Conservation (phyloP, 768 basidiomycete species). For the Agrocybe praecox region DNA sequence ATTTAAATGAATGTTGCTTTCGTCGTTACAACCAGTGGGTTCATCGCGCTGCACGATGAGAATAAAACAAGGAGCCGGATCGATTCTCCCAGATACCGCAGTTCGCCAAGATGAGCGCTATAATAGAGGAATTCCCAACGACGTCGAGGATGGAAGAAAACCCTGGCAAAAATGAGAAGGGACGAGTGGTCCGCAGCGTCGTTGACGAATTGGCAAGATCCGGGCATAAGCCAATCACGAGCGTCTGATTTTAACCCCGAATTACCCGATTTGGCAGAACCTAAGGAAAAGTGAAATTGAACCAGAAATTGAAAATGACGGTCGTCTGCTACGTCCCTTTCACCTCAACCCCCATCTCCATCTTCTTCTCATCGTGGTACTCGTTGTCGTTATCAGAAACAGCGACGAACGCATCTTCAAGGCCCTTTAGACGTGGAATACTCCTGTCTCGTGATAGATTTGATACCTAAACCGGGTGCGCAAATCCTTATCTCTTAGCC, state of each 20-base stretch:
- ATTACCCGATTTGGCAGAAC: not conserved
- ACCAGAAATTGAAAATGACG: not conserved
- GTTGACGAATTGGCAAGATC: not conserved
- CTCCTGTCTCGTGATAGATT: not conserved
- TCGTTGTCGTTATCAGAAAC: not conserved
- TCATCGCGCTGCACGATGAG: not conserved
- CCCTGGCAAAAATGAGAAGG: no score
- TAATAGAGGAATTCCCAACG: not conserved
- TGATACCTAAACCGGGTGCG: not conserved
- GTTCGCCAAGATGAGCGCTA: not conserved
- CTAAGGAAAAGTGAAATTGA: not conserved
- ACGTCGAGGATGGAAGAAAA: not conserved
- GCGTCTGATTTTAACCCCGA: not conserved
- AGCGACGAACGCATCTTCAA: no score
- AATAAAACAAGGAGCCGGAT: not conserved
- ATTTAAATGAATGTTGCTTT: not conserved
- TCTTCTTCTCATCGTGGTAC: not conserved
- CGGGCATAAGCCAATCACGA: not conserved
- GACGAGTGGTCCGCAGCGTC: not conserved
- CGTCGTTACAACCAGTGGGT: not conserved
- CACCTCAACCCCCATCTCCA: not conserved
- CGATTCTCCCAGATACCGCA: not conserved
- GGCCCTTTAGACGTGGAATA: no score
- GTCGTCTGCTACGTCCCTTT: not conserved
- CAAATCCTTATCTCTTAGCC: not conserved